phyloP scores from a whole-genome alignment of 2,329 filamentous ascomycete species.

The Nemania diffusa region DNA sequence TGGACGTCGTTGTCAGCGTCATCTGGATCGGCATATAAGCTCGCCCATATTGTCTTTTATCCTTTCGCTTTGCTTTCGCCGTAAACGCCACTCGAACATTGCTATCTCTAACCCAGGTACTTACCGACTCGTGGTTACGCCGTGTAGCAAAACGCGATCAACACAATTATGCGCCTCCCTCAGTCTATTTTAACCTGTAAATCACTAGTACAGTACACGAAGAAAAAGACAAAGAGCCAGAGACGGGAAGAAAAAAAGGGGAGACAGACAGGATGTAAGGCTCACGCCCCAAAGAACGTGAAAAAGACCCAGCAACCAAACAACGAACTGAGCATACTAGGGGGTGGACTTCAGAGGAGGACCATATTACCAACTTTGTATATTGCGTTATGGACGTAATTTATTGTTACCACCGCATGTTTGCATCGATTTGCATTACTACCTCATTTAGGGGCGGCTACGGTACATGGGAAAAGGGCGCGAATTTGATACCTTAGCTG shows the following conservation, averaged over 20 bases:
- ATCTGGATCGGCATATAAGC: conserved; percentile 79
- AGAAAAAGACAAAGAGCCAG: conserved; percentile 8
- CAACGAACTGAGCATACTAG: background rate
- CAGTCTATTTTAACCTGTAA: conserved; percentile 22
- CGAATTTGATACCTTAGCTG: conserved; percentile 25
- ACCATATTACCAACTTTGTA: background rate
- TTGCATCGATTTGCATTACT: conserved; percentile 16
- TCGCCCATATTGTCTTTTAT: background rate
- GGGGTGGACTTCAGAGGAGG: background rate
- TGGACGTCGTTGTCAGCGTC: conserved; percentile 76
- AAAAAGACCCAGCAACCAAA: conserved; percentile 2
- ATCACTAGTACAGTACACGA: conserved; percentile 20
- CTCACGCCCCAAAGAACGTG: conserved; percentile 23
- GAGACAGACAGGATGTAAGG: conserved; percentile 22
- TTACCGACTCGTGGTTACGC: background rate
- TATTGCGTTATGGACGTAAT: conserved; percentile 11
- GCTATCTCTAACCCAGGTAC: conserved; percentile 2
- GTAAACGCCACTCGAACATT: background rate
- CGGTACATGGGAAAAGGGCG: background rate
- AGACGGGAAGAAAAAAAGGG: conserved; percentile 7
- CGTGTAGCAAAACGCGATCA: background rate
- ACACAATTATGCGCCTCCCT: background rate
- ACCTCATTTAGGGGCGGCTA: conserved; percentile 1
- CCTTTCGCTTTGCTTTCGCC: background rate
- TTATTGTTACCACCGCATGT: background rate